phyloP scores from a whole-genome alignment of 129 eudicot species.

The Flaveria linearis region DNA sequence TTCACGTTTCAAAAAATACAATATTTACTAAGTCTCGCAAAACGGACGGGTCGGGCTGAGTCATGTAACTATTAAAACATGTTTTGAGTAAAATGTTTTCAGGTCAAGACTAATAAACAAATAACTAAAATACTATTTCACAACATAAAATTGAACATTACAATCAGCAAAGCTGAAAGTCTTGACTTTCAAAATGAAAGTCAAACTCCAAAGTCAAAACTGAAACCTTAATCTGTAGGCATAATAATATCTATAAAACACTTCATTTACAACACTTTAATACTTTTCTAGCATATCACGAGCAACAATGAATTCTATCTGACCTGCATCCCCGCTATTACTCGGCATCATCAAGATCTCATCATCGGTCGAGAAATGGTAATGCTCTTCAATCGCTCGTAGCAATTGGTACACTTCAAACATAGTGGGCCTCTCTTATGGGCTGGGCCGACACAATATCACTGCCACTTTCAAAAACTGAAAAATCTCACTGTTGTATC shows the following conservation, averaged over 20 bases:
- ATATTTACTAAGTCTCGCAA: too few relatives aligned
- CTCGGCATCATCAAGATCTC: conserved; percentile 53
- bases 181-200: conserved; percentile 8
- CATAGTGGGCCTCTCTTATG: conserved; percentile 87
- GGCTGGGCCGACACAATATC: conserved; percentile 55
- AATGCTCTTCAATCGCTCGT: conserved; percentile 70
- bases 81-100: conserved; percentile 13
- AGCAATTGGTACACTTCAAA: conserved; percentile 85
- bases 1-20: too few relatives aligned
- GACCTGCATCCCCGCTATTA: conserved; percentile 43
- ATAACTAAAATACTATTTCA: conserved; percentile 16
- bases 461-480: conserved; percentile 87
- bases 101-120: not conserved
- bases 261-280: conserved; percentile 18
- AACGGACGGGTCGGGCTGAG: too few relatives aligned
- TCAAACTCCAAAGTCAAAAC: conserved; percentile 34
- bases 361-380: conserved; percentile 64
- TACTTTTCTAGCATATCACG: conserved; percentile 41
- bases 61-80: too few relatives aligned
- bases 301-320: conserved; percentile 70
- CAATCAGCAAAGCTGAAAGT: conserved; percentile 12
- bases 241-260: conserved; percentile 22
- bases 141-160: not conserved
- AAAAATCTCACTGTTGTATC: conserved; percentile 53
- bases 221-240: not conserved